Evolutionary conservation across 345 rosid genomes (phyloP), one percentile per base, ranked within the genome.

Genomic region (Syzygium jambos): DNA sequence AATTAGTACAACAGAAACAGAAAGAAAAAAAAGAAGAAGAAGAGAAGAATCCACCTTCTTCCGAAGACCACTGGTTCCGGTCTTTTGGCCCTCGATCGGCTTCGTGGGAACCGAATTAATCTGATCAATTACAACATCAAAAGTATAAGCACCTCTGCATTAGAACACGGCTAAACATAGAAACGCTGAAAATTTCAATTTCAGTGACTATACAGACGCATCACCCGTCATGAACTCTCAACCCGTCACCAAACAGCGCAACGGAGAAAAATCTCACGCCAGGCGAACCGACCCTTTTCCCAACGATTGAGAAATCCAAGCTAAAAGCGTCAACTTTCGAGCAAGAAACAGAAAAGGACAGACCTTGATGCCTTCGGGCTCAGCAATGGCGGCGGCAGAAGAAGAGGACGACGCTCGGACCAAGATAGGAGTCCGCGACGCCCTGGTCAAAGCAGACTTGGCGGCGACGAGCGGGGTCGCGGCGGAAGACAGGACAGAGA

Each of bases 81-180:
- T 96, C 91, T 94, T 96, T 88, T 94, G 98, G 49, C 97, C 98
- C 65, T 95, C 94, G 53, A 96, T 93, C 12, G 97, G 98, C 93
- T 94, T 93, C 86, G 98, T 95, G 17, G 98, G 92, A 87, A 96
- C 88, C 46, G 95, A 95, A 85, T 88, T 91, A 85, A 95, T 89
- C 98, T 95, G 90, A 84, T 73, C 77, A 87, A 86, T 29, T 16
- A 78, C 84, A 56, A 51, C 85, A 16, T 1, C 21, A 38, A 38
- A 6, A 38, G 49, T 38, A 73, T 73, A 19, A 63, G 29, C 15
- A 9, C 51, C 86, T 73, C 82, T 73, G 82, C 49, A 73, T 34
- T 38, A 19, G 82, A 38, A 73, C 49, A 73, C 25, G 49, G 15
- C 49, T 73, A 73, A 38, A 38, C 82, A 38, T 19, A 38, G 49